Evolutionary conservation across 2,329 filamentous ascomycete genomes (phyloP), one percentile per base, ranked within the genome.

Genomic region (Aspergillus bombycis): DNA sequence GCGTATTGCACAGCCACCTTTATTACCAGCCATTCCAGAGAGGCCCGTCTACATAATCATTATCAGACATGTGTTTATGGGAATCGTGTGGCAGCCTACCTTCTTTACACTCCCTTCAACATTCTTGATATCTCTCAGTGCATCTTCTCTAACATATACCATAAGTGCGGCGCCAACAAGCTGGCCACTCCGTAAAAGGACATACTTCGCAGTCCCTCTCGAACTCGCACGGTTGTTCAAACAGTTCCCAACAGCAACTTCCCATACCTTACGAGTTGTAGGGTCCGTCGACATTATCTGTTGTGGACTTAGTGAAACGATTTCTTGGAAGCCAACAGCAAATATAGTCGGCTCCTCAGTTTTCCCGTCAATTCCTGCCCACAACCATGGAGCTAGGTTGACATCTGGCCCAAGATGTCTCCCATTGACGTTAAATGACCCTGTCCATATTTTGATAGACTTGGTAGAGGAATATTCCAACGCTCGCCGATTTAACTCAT

Each of bases 231-330:
- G 87, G 12, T 81, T 79, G 71, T 98, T 97, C 45, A 99, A 79
- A 16, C 90, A 92, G 53, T 83, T 83, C 68, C 90, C 89, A 28
- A 98, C 93, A 4, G 91, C 89, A 59, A 85, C 81, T 75, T 99
- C 95, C 95, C 95, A 99, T 23, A 89, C 81, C 67, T 93, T 89
- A 68, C 94, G 92, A 60, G 92, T 87, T 3, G 89, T 88, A 1
- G 95, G 95, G 75, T 99, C 94, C 64, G 94, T 98, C 68, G 96
- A 97, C 93, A 99, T 97, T 73, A 99, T 98, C 74, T 99, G 95
- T 76, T 98, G 94, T 19, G 96, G 95, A 71, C 93, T 97, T 54
- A 99, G 82, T 74, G 97, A 92, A n/a, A 99, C 95, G 66, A 99
- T 98, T 78, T 99, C 95, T 75, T 99, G 95, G 71, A 99, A 98